Percentiles rank a stretch among this genome's conserved stretches.
Conservation (phyloP, 495 filamentous ascomycete species). For the Daldinia caldariorum region DNA sequence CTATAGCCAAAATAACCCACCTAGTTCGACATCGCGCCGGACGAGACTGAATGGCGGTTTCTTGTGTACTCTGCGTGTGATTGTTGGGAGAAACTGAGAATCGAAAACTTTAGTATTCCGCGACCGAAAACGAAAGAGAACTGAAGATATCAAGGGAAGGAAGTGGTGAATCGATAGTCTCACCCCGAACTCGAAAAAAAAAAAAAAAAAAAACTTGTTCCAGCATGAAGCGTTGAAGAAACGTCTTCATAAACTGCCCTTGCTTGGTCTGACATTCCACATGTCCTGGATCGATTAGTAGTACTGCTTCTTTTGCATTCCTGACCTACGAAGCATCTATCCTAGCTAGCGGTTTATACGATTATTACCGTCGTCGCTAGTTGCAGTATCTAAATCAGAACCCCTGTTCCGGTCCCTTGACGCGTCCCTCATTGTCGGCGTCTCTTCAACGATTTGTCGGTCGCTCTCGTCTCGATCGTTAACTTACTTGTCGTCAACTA, state of each 20-base stretch:
- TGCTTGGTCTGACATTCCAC: conserved; percentile 48
- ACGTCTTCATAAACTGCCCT: conserved; percentile 38
- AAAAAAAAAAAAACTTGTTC: conserved; percentile 25
- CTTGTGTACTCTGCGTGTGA: conserved; percentile 25
- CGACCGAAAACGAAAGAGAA: neutral
- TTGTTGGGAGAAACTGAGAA: conserved; percentile 10
- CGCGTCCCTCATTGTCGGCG: neutral
- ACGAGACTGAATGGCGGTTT: conserved; percentile 36
- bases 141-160: conserved; percentile 25
- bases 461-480: conserved; percentile 1
- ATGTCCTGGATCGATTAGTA: conserved; percentile 38
- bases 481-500: conserved; percentile 4
- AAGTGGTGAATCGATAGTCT: conserved; percentile 31
- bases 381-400: conserved; percentile 8
- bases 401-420: neutral
- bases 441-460: neutral
- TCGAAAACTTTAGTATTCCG: neutral
- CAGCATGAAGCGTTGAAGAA: conserved; percentile 47
- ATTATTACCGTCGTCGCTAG: conserved; percentile 27
- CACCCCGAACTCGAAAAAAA: conserved; percentile 31
- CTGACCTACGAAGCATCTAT: conserved; percentile 26
- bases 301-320: conserved; percentile 40
- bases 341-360: conserved; percentile 14
- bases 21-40: conserved; percentile 21
- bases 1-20: conserved; percentile 20